These are phyloP conservation scores for Syncephalastrum sp. DNA, from an alignment of 371 early-diverging fungal species.

Conservation along the genomic window DNA sequence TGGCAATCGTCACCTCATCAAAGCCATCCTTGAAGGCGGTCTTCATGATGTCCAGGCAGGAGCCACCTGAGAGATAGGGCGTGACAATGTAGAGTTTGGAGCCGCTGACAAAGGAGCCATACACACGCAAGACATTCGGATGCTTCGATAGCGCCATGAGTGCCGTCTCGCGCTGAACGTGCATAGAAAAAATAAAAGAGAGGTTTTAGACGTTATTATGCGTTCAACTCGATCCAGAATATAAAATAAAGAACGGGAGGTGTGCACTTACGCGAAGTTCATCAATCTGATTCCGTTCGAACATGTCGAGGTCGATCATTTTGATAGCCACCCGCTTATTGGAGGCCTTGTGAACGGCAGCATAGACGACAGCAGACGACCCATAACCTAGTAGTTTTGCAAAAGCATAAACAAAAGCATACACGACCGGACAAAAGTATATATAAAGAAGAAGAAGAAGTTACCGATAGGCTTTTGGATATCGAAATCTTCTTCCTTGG, in stretches of 20 bases:
- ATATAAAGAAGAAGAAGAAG: not conserved
- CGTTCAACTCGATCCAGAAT: too few relatives aligned
- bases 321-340: constrained; percentile 80
- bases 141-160: constrained; percentile 87
- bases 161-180: constrained; percentile 74
- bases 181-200: not conserved
- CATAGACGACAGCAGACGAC: constrained; percentile 86
- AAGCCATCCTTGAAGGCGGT: constrained; percentile 77
- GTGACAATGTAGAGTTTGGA: constrained; percentile 81
- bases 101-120: constrained; percentile 80
- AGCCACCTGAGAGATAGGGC: constrained; percentile 82
- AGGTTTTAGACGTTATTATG: too few relatives aligned
- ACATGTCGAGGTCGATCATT: constrained; percentile 90
- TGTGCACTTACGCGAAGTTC: constrained; percentile 69
- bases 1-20: constrained; percentile 78
- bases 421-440: constrained; percentile 24
- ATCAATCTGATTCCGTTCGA: constrained; percentile 93
- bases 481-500: constrained; percentile 39
- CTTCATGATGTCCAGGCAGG: constrained; percentile 89
- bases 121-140: constrained; percentile 79
- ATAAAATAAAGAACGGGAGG: too few relatives aligned
- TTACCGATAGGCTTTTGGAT: constrained; percentile 33
- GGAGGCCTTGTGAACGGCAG: constrained; percentile 74
- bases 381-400: constrained; percentile 77
- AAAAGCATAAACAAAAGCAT: constrained; percentile 27